These are phyloP conservation scores for Entrophospora sp. DNA, from an alignment of 192 early-diverging fungal genomes.

Conservation along the genomic window DNA sequence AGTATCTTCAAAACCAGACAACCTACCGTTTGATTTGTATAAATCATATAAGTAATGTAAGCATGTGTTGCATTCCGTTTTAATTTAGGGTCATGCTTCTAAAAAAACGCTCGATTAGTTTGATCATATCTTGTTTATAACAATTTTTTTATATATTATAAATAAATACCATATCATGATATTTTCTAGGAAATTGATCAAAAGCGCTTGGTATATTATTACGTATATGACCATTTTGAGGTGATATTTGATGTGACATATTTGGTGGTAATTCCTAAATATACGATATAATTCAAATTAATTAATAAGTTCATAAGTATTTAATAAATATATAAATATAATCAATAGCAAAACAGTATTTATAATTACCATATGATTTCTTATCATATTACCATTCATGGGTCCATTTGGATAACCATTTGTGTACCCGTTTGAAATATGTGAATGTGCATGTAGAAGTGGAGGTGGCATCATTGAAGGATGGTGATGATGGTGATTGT, in stretches of 20 bases:
- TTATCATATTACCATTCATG: not conserved
- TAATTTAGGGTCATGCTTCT: conserved; percentile 40
- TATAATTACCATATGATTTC: not conserved
- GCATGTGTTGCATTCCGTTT: conserved; percentile 42
- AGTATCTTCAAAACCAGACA: not conserved
- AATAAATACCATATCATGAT: conserved; percentile 15
- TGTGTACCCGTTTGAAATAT: not conserved
- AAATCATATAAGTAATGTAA: conserved; percentile 44
- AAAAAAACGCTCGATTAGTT: too few species aligned
- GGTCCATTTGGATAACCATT: not conserved
- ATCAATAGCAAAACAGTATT: not conserved
- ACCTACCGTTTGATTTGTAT: conserved; percentile 29
- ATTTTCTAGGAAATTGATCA: conserved; percentile 2
- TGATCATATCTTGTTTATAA: too few species aligned
- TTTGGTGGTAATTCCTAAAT: not conserved
- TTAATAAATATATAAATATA: not conserved
- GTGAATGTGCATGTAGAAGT: not conserved
- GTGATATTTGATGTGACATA: not conserved
- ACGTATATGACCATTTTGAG: not conserved
- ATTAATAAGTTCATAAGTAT: not conserved
- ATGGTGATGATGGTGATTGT: too few species aligned
- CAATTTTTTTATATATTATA: not conserved
- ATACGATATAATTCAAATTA: not conserved
- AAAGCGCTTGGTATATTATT: not conserved
- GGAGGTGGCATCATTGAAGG: too few species aligned